These are phyloP conservation scores for Huntiella omanensis DNA, from an alignment of 2,329 filamentous ascomycete species.

Conservation along the genomic window DNA sequence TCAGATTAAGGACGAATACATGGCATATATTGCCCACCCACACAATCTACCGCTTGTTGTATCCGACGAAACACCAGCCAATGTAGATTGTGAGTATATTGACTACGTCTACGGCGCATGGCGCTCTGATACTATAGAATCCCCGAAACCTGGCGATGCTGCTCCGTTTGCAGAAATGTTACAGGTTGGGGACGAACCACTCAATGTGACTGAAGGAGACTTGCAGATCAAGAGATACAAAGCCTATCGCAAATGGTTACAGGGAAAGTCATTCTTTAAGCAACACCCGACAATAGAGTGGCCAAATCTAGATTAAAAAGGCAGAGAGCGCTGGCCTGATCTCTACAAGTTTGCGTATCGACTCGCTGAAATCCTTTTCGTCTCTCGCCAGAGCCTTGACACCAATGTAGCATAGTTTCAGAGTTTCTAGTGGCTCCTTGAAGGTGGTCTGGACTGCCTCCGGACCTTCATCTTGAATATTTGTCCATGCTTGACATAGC, in stretches of 20 bases:
- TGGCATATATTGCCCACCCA: constrained; percentile 73
- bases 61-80: constrained; percentile 43
- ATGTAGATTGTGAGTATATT: constrained; percentile 50
- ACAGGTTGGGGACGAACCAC: constrained; percentile 57
- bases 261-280: constrained; percentile 90
- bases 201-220: constrained; percentile 79
- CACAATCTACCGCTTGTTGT: constrained; percentile 72
- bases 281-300: constrained; percentile 47
- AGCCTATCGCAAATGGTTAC: constrained; percentile 85
- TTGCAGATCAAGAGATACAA: constrained; percentile 87
- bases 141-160: constrained; percentile 16
- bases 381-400: background rate
- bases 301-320: constrained; percentile 3
- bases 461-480: constrained; percentile 22
- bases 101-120: constrained; percentile 57
- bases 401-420: too few species aligned
- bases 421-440: too few species aligned
- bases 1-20: constrained; percentile 69
- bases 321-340: background rate
- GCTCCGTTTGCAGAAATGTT: constrained; percentile 59
- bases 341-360: background rate
- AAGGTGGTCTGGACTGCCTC: too few species aligned
- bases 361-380: constrained; percentile 4
- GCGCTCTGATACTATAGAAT: constrained; percentile 41
- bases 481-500: constrained; percentile 43